Evolutionary conservation across 306 rosid genomes (phyloP).

Genomic region (Sechiopsis laciniata): DNA sequence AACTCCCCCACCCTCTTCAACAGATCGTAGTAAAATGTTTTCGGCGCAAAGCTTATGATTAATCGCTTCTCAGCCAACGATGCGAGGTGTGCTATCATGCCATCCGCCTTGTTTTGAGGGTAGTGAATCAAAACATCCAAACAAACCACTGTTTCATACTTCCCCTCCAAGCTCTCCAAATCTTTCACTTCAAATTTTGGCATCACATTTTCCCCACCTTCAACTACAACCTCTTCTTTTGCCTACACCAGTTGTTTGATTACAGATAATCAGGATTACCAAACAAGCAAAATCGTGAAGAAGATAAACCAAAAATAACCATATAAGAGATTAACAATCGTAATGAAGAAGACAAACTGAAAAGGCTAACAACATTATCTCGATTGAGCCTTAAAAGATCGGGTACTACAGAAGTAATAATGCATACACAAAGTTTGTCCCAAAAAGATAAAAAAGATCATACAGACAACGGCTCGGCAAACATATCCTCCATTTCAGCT

Average conservation of each 20-base stretch:
- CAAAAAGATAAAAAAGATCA: too few relatives aligned
- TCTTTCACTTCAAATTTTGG: constrained; percentile 80
- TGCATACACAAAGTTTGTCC: too few relatives aligned
- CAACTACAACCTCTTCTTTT: constrained; percentile 42
- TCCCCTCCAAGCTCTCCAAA: constrained; percentile 82
- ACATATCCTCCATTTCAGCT: too few relatives aligned
- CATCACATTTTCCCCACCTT: constrained; percentile 21
- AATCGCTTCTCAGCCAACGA: constrained; percentile 72
- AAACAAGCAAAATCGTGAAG: too few relatives aligned
- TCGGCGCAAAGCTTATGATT: constrained; percentile 88
- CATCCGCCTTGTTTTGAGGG: constrained; percentile 84
- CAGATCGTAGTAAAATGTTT: constrained; percentile 67
- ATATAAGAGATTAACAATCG: too few relatives aligned
- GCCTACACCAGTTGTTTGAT: constrained; percentile 40
- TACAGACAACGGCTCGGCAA: too few relatives aligned
- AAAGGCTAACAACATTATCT: too few relatives aligned
- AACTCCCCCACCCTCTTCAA: constrained; percentile 90
- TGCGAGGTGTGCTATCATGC: constrained; percentile 85
- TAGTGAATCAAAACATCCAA: constrained; percentile 86
- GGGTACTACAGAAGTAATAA: too few relatives aligned
- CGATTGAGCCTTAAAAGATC: too few relatives aligned
- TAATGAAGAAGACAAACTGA: too few relatives aligned
- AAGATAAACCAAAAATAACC: too few relatives aligned
- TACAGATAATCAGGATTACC: too few relatives aligned
- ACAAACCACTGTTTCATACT: constrained; percentile 68